Base-by-base conservation (phyloP, 257 asterid species). In the Knoxia roxburghii region DNA sequence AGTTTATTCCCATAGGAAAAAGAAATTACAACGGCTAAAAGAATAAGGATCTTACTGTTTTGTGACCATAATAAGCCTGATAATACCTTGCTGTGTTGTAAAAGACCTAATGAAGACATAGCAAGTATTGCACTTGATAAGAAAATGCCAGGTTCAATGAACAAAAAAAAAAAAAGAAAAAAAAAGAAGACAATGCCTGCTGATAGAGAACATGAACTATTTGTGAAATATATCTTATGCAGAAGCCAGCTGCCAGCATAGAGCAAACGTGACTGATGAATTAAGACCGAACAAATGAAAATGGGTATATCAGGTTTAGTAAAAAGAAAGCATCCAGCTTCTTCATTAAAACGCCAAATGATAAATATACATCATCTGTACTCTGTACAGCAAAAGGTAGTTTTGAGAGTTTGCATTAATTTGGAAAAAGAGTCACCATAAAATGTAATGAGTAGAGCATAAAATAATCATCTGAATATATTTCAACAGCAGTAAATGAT, bases 31-130 rank as follows among this genome's bases (percentile, higher is more conserved):
- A 52, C 53, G 51, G 68, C 33, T 32, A 48, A 49, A 45, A 15
- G 66, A 56, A 52, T 67, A 71, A 60, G 64, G 35, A 69, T 63
- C 97, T 84, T 74, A 88, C 99, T 64, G 96, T 94, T 79, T 87
- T 94, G 76, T 94, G 96, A 76, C 97, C 96, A 69, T 94, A 90
- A 81, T 89, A 90, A 75, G 99, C 99, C 71, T 72, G 96, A 79
- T 94, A 90, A 82, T 93, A 94, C 46, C 95, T 79, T 53, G 99
- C 97, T 43, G 97, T 79, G 71, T 94, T 94, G 79, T 94, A 88
- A 75, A 94, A 88, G 29, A 90, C 88, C 96, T 93, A 75, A 67
- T 15, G 65, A 64, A 51, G 53, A 58, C 63, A 72, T 46, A 35
- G 10, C 21, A 48, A 30, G 53, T 24, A 5, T 30, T 52, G 61